Conservation (phyloP, 2,329 filamentous ascomycete genomes). For the Arthrobotrys pseudoclavata region DNA sequence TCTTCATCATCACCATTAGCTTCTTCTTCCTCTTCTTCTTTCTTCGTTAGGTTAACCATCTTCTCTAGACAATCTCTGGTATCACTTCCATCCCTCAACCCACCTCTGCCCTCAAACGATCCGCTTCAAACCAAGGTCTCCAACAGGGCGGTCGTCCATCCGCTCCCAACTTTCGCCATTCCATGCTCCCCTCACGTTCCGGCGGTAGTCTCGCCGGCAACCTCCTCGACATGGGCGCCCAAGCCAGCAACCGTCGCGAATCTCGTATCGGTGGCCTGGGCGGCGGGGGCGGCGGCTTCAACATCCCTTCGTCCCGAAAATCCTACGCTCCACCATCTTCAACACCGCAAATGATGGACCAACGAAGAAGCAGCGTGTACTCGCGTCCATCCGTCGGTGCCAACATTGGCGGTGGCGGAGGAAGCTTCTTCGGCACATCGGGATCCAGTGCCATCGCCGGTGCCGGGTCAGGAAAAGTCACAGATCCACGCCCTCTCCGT, state of each 20-base stretch:
- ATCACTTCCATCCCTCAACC: slow-evolving; percentile 91
- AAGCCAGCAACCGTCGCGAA: slow-evolving; percentile 81
- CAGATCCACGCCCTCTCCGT: slow-evolving; percentile 87
- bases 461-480: slow-evolving; percentile 62
- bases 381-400: slow-evolving; percentile 77
- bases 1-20: slow-evolving; percentile 37
- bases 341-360: slow-evolving; percentile 70
- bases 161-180: slow-evolving; percentile 59
- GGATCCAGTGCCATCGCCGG: slow-evolving; percentile 79
- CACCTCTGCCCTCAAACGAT: slow-evolving; percentile 92
- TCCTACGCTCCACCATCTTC: slow-evolving; percentile 75
- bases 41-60: slow-evolving; percentile 47
- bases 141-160: slow-evolving; percentile 72
- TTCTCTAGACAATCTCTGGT: slow-evolving; percentile 81
- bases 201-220: slow-evolving; percentile 70
- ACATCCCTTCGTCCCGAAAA: slow-evolving; percentile 79
- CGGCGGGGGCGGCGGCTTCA: slow-evolving; percentile 69
- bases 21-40: not conserved
- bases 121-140: slow-evolving; percentile 80
- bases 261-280: slow-evolving; percentile 40
- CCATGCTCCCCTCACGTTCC: slow-evolving; percentile 54
- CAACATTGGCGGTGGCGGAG: slow-evolving; percentile 72
- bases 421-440: slow-evolving; percentile 92
- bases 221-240: slow-evolving; percentile 81
- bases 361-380: slow-evolving; percentile 86